Base-by-base conservation (phyloP, 495 filamentous ascomycete genomes). In the Rhypophila decipiens region DNA sequence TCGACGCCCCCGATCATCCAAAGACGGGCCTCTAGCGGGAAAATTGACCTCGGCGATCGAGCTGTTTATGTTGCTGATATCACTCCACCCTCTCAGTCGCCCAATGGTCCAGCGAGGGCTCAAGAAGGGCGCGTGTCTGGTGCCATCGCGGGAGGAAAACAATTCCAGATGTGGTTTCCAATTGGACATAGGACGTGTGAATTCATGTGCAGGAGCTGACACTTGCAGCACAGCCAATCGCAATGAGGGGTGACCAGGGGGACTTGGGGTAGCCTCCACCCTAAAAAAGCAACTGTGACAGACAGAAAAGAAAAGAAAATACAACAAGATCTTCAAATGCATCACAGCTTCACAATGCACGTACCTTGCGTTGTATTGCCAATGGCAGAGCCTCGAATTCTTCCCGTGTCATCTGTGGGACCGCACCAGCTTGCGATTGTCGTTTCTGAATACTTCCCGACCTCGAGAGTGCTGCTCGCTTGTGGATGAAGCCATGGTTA, bases 281-380 rank as follows among this genome's bases (percentile, higher is more conserved):
- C 24, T 13, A 42, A 29, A 42, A 15, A 27, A 15, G 21, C 22
- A 34, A 41, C 24, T 31, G 37, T 18, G 31, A 39, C 15, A 39
- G 29, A 23, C 15, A 24, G 36, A 46, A 2, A 36, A 39, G 8
- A 44, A 56, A 44, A 47, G 8, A 39, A 35, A n/a, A 12, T 44
- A 39, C 24, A 43, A 42, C 44, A 41, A 53, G 51, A 49, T 34
- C n/a, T n/a, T n/a, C n/a, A n/a, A n/a, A n/a, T n/a, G n/a, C n/a
- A n/a, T n/a, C n/a, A n/a, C n/a, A n/a, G n/a, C n/a, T 12, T 24
- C 7, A 13, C 7, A 31, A 13, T 10, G 22, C 56, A 68, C 72
- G 58, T 63, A 78, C 78, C 69, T 80, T 81, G 53, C 77, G 66
- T 48, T 75, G 67, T 19, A 81, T 70, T 5, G 76, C 72, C 36